A percentile compares a stretch with the other conserved stretches of the same genome.
These are phyloP conservation scores for Talaromyces sp. DNA, from an alignment of 2,329 filamentous ascomycete species.

Conservation along the genomic window DNA sequence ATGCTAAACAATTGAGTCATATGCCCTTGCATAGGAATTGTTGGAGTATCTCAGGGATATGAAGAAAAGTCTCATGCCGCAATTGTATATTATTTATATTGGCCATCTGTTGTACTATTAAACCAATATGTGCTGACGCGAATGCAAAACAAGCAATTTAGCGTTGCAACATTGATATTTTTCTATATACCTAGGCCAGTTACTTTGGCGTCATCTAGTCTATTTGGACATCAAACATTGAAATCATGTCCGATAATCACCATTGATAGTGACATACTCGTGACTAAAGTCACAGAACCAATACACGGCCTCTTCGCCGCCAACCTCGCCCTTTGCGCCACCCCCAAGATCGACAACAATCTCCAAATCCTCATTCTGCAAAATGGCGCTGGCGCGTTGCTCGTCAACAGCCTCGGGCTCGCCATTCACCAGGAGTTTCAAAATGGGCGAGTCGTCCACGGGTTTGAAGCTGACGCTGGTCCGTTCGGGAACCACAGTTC, in stretches of 20 bases:
- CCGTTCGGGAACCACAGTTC: slow-evolving; percentile 47
- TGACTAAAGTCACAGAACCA: slow-evolving; percentile 67
- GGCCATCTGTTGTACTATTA: slow-evolving; percentile 27
- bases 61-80: slow-evolving; percentile 12
- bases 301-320: slow-evolving; percentile 51
- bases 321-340: slow-evolving; percentile 37
- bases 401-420: slow-evolving; percentile 61
- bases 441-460: slow-evolving; percentile 50
- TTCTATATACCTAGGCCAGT: neutral
- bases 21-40: slow-evolving; percentile 24
- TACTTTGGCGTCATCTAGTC: neutral
- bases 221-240: neutral
- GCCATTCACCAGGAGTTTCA: slow-evolving; percentile 56
- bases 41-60: neutral
- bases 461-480: slow-evolving; percentile 60
- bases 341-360: slow-evolving; percentile 57
- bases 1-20: slow-evolving; percentile 19
- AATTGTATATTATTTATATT: slow-evolving; percentile 6
- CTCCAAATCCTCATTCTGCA: slow-evolving; percentile 59
- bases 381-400: slow-evolving; percentile 52
- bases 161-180: neutral
- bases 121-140: neutral
- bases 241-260: slow-evolving; percentile 57
- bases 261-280: slow-evolving; percentile 66
- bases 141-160: neutral